Conservation (phyloP, 2,329 filamentous ascomycete genomes). For the Paraconiothyrium brasiliense region DNA sequence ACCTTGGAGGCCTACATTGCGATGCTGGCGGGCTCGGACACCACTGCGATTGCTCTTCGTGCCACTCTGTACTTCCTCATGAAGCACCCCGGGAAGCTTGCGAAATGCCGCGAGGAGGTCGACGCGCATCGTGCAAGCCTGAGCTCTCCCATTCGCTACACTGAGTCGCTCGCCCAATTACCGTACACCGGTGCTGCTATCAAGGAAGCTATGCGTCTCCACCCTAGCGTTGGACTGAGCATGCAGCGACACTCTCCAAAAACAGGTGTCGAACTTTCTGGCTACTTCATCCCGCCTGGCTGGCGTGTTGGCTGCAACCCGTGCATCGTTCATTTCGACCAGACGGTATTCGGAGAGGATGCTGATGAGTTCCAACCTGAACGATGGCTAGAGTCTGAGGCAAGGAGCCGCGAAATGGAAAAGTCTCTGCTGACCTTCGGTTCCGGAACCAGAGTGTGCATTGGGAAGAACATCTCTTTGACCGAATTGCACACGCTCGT, state of each 20-base stretch:
- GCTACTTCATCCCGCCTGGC: conserved; percentile 46
- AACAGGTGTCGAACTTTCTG: conserved; percentile 27
- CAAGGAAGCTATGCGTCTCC: conserved; percentile 34
- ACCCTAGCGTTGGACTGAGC: conserved; percentile 26
- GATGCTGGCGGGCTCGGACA: conserved; percentile 49
- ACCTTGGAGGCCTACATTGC: conserved; percentile 38
- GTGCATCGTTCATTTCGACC: conserved; percentile 51
- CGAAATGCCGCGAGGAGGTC: conserved; percentile 33
- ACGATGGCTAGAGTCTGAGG: conserved; percentile 54
- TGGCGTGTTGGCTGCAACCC: conserved; percentile 48
- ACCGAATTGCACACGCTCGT: conserved; percentile 28
- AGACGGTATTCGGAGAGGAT: conserved; percentile 56
- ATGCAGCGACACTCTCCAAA: conserved; percentile 40
- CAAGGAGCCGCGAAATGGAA: conserved; percentile 28
- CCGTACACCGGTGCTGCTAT: conserved; percentile 46
- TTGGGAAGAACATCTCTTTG: conserved; percentile 34
- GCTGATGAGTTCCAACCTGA: conserved; percentile 58
- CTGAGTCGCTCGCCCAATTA: conserved; percentile 30
- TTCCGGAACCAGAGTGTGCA: conserved; percentile 32
- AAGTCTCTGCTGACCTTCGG: conserved; percentile 29
- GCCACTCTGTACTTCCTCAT: conserved; percentile 51
- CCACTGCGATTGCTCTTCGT: conserved; percentile 45
- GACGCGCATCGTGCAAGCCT: conserved; percentile 20
- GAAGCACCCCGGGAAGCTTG: conserved; percentile 35
- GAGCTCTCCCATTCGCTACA: conserved; percentile 30